Percentiles rank a stretch among this genome's conserved stretches.
These are phyloP conservation scores for Trametes versicolor DNA, from an alignment of 1,284 basidiomycete genomes.

Conservation along the genomic window DNA sequence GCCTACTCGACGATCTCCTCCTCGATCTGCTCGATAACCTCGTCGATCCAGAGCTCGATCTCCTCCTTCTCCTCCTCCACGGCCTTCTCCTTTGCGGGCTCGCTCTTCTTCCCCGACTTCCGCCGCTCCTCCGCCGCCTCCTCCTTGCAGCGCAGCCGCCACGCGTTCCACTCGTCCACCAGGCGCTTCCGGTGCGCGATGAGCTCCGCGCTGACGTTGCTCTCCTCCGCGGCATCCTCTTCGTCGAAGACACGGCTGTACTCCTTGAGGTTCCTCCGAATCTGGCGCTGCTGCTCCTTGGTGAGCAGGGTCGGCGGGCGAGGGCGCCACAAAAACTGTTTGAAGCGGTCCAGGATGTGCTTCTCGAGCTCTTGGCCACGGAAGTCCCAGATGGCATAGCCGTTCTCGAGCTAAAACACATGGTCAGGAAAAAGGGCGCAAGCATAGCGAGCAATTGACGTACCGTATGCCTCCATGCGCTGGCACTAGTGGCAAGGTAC, in stretches of 20 bases:
- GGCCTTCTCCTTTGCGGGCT: conserved; percentile 47
- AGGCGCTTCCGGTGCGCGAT: conserved; percentile 91
- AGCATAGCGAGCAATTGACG: conserved; percentile 40
- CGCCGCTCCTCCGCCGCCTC: conserved; percentile 62
- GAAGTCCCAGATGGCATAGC: conserved; percentile 98
- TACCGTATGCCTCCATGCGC: conserved; percentile 95
- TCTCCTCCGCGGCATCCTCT: conserved; percentile 96
- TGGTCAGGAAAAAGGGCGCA: conserved; percentile 9
- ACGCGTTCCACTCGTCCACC: conserved; percentile 99
- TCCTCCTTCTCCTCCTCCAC: conserved; percentile 78
- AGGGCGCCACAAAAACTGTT: conserved; percentile 99
- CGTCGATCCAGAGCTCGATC: conserved; percentile 92
- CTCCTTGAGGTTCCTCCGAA: conserved; percentile 93
- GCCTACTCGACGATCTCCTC: conserved; percentile 72
- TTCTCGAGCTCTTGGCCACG: conserved; percentile 93
- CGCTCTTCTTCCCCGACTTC: conserved; percentile 50
- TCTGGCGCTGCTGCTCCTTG: conserved; percentile 90
- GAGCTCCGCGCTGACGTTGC: conserved; percentile 93
- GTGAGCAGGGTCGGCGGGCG: conserved; percentile 89
- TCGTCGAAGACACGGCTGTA: conserved; percentile 95
- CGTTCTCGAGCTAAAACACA: conserved; percentile 87
- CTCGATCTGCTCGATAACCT: conserved; percentile 90
- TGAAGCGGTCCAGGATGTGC: conserved; percentile 93
- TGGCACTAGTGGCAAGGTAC: conserved; percentile 93
- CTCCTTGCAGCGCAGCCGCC: conserved; percentile 75